Percentiles rank a stretch among this genome's conserved stretches.
Conservation (phyloP, 495 filamentous ascomycete species). For the Oidiodendron maius region DNA sequence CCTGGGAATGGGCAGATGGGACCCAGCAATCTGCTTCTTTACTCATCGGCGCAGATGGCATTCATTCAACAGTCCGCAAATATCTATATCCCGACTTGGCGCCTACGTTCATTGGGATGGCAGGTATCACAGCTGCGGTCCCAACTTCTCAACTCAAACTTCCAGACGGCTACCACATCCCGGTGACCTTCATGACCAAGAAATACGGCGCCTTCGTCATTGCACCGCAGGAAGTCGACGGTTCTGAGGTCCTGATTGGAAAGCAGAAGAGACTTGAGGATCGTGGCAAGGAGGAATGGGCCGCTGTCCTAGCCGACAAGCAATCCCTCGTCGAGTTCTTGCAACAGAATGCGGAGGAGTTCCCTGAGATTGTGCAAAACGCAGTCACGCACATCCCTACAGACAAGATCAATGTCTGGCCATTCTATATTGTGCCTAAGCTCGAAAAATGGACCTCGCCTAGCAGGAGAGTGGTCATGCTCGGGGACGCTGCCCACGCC, state of each 20-base stretch:
- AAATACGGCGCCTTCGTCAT: conserved; percentile 38
- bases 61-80: conserved; percentile 42
- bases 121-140: conserved; percentile 12
- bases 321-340: conserved; percentile 9
- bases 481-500: conserved; percentile 40
- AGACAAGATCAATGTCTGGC: conserved; percentile 15
- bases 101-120: conserved; percentile 5
- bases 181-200: conserved; percentile 31
- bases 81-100: conserved; percentile 14
- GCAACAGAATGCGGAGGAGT: conserved; percentile 1
- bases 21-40: conserved; percentile 39
- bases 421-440: conserved; percentile 15
- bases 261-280: conserved; percentile 21
- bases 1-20: conserved; percentile 29
- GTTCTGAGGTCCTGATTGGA: conserved; percentile 35
- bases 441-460: conserved; percentile 14
- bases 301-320: conserved; percentile 2
- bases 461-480: conserved; percentile 11
- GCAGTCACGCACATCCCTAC: conserved; percentile 3
- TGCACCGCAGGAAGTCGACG: conserved; percentile 35
- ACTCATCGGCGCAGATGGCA: conserved; percentile 57
- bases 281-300: conserved; percentile 11
- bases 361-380: conserved; percentile 12
- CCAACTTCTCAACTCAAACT: conserved; percentile 10
- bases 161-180: conserved; percentile 25